phyloP scores from a whole-genome alignment of 2,329 filamentous ascomycete species.

The Fusarium brevicatenulatum region DNA sequence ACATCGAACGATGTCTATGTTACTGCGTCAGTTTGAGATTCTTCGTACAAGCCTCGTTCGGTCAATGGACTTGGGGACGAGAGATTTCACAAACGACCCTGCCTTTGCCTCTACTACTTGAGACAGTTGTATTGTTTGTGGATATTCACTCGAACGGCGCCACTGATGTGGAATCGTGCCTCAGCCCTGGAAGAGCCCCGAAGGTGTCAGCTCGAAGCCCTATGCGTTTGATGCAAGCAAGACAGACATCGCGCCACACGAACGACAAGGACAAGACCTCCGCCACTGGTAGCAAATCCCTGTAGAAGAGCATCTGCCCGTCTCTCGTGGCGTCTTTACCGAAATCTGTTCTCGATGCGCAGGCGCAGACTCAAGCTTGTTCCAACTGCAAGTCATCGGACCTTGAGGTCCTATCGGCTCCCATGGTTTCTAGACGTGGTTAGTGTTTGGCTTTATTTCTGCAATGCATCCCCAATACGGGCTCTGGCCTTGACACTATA shows the following conservation, averaged over 20 bases:
- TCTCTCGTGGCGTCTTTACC: conserved; percentile 21
- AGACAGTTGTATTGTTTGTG: neutral
- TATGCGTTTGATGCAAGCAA: conserved; percentile 12
- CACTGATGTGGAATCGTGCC: neutral
- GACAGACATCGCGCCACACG: conserved; percentile 17
- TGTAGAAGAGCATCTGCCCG: conserved; percentile 15
- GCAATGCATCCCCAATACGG: conserved; percentile 19
- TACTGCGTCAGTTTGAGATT: neutral
- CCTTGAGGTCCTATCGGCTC: conserved; percentile 13
- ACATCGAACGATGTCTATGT: conserved; percentile 9
- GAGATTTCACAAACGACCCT: conserved; percentile 6
- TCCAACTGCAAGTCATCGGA: conserved; percentile 17
- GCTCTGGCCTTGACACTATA: conserved; percentile 24
- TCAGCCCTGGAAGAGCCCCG: conserved; percentile 4
- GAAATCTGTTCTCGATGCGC: conserved; percentile 13
- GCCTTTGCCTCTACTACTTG: neutral
- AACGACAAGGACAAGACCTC: conserved; percentile 15
- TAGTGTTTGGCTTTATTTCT: conserved; percentile 2
- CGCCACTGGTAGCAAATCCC: conserved; percentile 8
- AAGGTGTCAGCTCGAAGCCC: neutral
- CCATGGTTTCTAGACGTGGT: conserved; percentile 10
- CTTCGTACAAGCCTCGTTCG: neutral
- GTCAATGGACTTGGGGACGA: neutral
- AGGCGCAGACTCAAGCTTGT: neutral
- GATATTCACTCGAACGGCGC: neutral